Evolutionary conservation across 129 eudicot genomes (phyloP).

Genomic region (Helianthus tuberosus): DNA sequence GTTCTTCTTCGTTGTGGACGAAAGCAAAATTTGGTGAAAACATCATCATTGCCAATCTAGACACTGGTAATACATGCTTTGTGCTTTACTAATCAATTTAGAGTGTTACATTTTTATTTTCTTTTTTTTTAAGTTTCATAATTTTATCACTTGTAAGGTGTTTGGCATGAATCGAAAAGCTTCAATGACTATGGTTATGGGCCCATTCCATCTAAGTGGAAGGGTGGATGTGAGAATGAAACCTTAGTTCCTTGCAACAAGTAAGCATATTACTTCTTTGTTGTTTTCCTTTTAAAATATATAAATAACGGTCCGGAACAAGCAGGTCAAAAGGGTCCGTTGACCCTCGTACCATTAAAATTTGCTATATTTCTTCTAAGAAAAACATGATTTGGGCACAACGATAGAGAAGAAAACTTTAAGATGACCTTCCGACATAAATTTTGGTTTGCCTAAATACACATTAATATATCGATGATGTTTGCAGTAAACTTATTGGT

Average conservation of each 20-base stretch:
- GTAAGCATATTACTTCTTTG: conserved; percentile 32
- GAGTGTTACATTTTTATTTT: neutral
- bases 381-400: no score
- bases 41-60: conserved; percentile 73
- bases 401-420: no score
- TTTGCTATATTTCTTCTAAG: no score
- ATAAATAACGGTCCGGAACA: no score
- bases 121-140: neutral
- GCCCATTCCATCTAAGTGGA: conserved; percentile 81
- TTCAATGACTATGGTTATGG: conserved; percentile 61
- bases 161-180: conserved; percentile 91
- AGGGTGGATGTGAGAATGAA: conserved; percentile 61
- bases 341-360: no score
- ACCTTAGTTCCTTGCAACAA: conserved; percentile 65
- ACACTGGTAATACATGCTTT: conserved; percentile 47
- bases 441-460: neutral
- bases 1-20: conserved; percentile 53
- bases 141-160: conserved; percentile 40
- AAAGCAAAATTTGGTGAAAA: conserved; percentile 82
- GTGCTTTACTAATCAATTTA: neutral
- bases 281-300: neutral
- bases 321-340: no score
- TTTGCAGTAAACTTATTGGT: conserved; percentile 83
- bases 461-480: neutral
- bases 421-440: no score